phyloP scores from a whole-genome alignment of 225 moss, liverwort and hornwort genomes.

The Pseudoscleropodium purum region DNA sequence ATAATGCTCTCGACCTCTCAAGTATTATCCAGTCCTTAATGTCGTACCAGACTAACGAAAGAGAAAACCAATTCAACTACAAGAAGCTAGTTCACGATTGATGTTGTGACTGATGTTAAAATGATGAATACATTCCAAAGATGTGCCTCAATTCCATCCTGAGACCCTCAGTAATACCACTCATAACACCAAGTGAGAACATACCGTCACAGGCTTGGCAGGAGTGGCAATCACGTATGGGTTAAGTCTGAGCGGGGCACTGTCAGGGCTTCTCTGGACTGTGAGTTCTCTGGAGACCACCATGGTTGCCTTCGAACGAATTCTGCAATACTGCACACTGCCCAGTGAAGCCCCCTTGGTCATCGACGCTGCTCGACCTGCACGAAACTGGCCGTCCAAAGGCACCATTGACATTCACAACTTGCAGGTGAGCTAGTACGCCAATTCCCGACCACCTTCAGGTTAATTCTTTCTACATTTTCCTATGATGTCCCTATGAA shows the following conservation, averaged over 20 bases:
- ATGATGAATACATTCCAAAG: neutral
- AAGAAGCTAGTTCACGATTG: neutral
- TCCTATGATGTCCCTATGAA: neutral
- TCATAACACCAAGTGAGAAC: neutral
- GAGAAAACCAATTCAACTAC: neutral
- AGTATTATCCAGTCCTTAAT: neutral
- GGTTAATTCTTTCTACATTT: no score
- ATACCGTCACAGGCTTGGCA: constrained; percentile 40
- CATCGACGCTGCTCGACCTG: neutral
- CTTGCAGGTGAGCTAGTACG: neutral
- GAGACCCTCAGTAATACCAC: neutral
- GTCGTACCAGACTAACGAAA: neutral
- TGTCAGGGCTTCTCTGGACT: constrained; percentile 26
- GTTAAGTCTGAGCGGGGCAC: constrained; percentile 28
- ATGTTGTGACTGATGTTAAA: neutral
- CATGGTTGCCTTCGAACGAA: constrained; percentile 22
- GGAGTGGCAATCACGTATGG: constrained; percentile 76
- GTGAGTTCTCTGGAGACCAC: constrained; percentile 1
- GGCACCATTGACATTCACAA: constrained; percentile 18
- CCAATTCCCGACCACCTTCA: neutral
- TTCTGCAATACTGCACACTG: constrained; percentile 25
- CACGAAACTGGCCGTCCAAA: constrained; percentile 17
- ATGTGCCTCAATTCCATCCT: neutral
- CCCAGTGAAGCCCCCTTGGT: constrained; percentile 15
- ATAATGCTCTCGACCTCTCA: neutral